Conservation (phyloP, 208 protist genomes). For the Trichomonas vaginalis region DNA sequence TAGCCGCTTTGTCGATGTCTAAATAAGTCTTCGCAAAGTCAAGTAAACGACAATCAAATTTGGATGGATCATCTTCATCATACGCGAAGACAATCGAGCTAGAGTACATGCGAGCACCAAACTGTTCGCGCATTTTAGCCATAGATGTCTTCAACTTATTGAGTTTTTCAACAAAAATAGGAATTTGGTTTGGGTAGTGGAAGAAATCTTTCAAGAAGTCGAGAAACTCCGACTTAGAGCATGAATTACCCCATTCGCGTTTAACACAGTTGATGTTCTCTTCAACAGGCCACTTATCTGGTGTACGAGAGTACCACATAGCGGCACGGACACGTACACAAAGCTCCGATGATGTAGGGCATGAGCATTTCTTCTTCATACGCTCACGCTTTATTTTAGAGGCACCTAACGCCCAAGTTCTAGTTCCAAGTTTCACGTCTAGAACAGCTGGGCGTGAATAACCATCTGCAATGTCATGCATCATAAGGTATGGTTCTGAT, state of each 20-base stretch:
- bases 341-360: not conserved
- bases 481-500: not conserved
- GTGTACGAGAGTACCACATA: not conserved
- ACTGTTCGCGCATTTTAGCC: not conserved
- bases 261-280: not conserved
- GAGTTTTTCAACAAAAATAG: not conserved
- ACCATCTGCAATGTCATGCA: not conserved
- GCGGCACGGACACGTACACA: not conserved
- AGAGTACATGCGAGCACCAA: not conserved
- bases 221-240: not conserved
- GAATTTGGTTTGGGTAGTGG: not conserved
- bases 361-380: not conserved
- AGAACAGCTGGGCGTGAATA: not conserved
- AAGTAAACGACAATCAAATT: not conserved
- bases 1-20: not conserved
- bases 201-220: slow-evolving; percentile 3
- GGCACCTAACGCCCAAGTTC: not conserved
- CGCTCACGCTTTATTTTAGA: no score
- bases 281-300: not conserved
- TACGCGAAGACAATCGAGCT: not conserved
- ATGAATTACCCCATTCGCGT: not conserved
- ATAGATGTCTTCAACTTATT: not conserved
- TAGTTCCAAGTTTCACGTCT: not conserved
- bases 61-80: not conserved
- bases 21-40: slow-evolving; percentile 4